These are phyloP conservation scores for Wallacemonas sp. DNA, from an alignment of 208 protist species.

Conservation along the genomic window DNA sequence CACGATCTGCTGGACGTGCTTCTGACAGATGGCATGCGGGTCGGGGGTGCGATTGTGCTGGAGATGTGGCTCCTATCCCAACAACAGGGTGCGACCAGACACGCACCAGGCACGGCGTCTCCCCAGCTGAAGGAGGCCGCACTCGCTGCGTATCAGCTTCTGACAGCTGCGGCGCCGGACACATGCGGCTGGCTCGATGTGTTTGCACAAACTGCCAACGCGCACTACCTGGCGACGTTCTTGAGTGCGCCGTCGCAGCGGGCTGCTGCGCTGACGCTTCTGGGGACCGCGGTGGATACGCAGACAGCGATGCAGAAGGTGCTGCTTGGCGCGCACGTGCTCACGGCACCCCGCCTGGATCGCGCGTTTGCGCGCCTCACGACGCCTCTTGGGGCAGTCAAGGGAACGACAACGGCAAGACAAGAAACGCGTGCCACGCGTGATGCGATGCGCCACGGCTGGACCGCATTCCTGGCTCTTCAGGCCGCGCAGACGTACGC, in stretches of 20 bases:
- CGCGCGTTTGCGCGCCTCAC: constrained; percentile 36
- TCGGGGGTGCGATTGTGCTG: constrained; percentile 39
- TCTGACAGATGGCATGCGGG: constrained; percentile 27
- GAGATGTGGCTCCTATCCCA: constrained; percentile 53
- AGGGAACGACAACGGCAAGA: not conserved
- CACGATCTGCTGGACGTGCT: constrained; percentile 44
- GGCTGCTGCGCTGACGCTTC: constrained; percentile 19
- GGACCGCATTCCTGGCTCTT: not conserved
- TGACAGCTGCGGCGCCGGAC: not conserved
- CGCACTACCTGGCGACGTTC: constrained; percentile 60
- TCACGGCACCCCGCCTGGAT: constrained; percentile 23
- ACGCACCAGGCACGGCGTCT: not conserved
- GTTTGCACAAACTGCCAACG: constrained; percentile 14
- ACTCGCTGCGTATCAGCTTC: not conserved
- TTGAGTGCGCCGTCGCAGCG: constrained; percentile 12
- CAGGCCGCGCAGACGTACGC: constrained; percentile 44
- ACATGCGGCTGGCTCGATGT: not conserved
- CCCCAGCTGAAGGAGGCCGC: not conserved
- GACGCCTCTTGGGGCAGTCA: constrained; percentile 14
- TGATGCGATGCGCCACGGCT: too few relatives aligned
- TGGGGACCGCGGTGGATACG: constrained; percentile 32
- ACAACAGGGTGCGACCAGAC: not conserved
- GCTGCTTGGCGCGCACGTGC: constrained; percentile 20
- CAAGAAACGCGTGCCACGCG: too few relatives aligned
- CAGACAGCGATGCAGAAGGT: constrained; percentile 28